Percentiles rank a stretch among this genome's conserved stretches.
Conservation (phyloP, 2,329 filamentous ascomycete species). For the Exophiala xenobiotica region DNA sequence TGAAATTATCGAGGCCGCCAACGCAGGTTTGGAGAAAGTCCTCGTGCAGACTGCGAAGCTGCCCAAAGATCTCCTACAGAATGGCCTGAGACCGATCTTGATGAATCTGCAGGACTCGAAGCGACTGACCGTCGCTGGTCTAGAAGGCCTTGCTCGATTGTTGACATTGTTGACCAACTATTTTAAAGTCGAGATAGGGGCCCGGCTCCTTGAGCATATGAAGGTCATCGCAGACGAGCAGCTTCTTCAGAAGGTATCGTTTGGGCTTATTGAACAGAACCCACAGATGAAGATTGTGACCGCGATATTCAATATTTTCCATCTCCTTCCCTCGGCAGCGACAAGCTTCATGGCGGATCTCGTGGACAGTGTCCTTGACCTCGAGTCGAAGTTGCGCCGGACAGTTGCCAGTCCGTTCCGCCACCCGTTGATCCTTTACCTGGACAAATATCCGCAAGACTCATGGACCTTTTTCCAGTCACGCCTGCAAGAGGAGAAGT, state of each 20-base stretch:
- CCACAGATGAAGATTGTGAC: constrained; percentile 91
- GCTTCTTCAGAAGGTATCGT: constrained; percentile 83
- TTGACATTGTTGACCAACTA: constrained; percentile 93
- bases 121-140: constrained; percentile 79
- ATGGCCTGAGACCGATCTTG: constrained; percentile 88
- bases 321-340: constrained; percentile 86
- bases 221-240: constrained; percentile 81
- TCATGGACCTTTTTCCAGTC: constrained; percentile 77
- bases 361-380: constrained; percentile 82
- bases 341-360: constrained; percentile 87
- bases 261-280: constrained; percentile 91
- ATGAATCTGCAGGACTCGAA: constrained; percentile 95
- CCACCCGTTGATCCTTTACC: constrained; percentile 82
- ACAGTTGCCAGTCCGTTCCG: constrained; percentile 92
- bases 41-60: constrained; percentile 85
- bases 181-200: constrained; percentile 97
- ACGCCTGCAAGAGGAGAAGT: constrained; percentile 78
- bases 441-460: constrained; percentile 89
- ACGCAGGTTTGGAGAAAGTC: constrained; percentile 83
- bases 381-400: constrained; percentile 80
- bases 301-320: constrained; percentile 94
- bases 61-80: constrained; percentile 92
- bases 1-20: constrained; percentile 90
- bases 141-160: constrained; percentile 87
- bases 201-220: constrained; percentile 88